Conservation (phyloP, 2,329 filamentous ascomycete genomes). For the Aspergillus spinulosporus region DNA sequence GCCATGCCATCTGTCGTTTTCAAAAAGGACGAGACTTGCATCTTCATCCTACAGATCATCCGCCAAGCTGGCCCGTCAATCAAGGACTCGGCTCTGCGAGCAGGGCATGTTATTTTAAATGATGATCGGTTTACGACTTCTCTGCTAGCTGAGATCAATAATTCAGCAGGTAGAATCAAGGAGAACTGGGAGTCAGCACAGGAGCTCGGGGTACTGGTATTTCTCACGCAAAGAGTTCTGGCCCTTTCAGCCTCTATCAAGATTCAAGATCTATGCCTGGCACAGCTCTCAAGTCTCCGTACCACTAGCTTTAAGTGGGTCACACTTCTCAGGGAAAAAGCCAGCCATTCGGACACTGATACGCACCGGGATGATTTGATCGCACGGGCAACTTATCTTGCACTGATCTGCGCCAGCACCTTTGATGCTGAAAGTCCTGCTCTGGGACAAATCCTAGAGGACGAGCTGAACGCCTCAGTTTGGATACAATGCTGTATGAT, state of each 20-base stretch:
- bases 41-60: conserved; percentile 53
- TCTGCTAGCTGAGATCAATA: conserved; percentile 37
- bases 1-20: conserved; percentile 52
- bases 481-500: conserved; percentile 42
- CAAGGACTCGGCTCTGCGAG: conserved; percentile 15
- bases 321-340: conserved; percentile 32
- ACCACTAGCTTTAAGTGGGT: conserved; percentile 44
- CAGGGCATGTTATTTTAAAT: conserved; percentile 26
- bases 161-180: conserved; percentile 39
- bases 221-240: conserved; percentile 47
- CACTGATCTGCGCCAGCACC: conserved; percentile 46
- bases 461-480: conserved; percentile 29
- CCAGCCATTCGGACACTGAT: conserved; percentile 21
- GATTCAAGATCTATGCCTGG: conserved; percentile 28
- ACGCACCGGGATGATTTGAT: conserved; percentile 31
- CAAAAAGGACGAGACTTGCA: conserved; percentile 49
- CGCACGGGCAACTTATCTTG: conserved; percentile 40
- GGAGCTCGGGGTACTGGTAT: conserved; percentile 43
- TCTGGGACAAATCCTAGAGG: conserved; percentile 31
- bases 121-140: conserved; percentile 25
- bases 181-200: conserved; percentile 54
- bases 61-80: conserved; percentile 49
- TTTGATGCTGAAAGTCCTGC: conserved; percentile 46
- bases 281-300: conserved; percentile 37
- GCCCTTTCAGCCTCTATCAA: conserved; percentile 35